Base-by-base conservation (phyloP, 2,329 filamentous ascomycete species). In the Xylaria sp. region DNA sequence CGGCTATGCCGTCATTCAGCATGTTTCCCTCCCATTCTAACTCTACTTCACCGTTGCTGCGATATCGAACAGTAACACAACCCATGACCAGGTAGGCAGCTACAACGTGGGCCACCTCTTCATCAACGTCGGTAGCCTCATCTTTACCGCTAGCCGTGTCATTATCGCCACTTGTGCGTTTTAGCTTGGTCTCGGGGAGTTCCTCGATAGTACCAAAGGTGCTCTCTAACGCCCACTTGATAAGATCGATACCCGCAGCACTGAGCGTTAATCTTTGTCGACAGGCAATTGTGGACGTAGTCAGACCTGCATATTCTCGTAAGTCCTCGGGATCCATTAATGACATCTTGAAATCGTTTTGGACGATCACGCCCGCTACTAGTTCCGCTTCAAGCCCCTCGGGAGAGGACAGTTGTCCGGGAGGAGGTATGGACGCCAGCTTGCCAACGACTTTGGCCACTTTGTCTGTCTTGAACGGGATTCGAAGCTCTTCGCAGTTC, bases 11-110 rank as follows among this genome's bases (percentile, higher is more conserved):
- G 78, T 99, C 96, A 80, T 98, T 99, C 77, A 98, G 91, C 84
- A 97, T 92, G 79, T 98, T 99, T 67, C 94, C 96, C 80, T 98
- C 95, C 96, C 96, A 99, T 81, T 97, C 94, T 2, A 98, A 85
- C 79, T 97, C 94, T 6, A 98, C 88, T 77, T 96, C 91, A 65
- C 94, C 92, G 73, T 89, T 91, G 70, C 85, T 88, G 72, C 88
- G 88, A 81, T 96, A 94, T 23, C 91, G 88, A n/a, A 98, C 90
- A 8, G 89, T 89, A 34, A 98, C 90, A 80, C 92, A 96, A 72
- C 94, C 95, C 95, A 99, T 98, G 76, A 99, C 89, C 34, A 90
- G 82, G 74, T 91, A 91, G 3, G 87, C 83, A 61, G 88, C 82
- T 69, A 88, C 79, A 68, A 88, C 79, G 74, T 83, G 81, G 6